Evolutionary conservation across 768 basidiomycete species (phyloP).

Genomic region (Mycena floridula): DNA sequence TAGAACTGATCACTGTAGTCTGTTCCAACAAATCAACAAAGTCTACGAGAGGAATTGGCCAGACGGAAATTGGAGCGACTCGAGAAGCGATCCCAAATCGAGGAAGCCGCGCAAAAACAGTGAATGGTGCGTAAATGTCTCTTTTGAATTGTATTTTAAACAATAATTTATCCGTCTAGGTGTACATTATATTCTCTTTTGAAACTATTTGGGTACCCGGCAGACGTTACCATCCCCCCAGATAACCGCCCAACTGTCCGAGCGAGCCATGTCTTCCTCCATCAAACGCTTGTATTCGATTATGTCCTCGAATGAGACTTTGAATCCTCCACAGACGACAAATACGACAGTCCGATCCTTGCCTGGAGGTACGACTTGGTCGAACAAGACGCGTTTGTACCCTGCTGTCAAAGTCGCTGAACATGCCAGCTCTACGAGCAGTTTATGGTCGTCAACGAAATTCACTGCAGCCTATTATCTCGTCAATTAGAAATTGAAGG

Average conservation of each 20-base stretch:
- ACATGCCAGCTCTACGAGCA: conserved; percentile 70
- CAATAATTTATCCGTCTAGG: not conserved
- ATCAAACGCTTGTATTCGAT: conserved; percentile 38
- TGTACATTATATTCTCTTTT: no score
- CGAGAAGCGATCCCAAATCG: conserved; percentile 2
- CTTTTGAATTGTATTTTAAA: not conserved
- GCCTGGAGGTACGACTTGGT: conserved; percentile 35
- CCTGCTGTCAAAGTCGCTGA: conserved; percentile 63
- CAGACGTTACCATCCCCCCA: conserved; percentile 34
- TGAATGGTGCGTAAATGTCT: conserved; percentile 9
- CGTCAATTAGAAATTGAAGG: not conserved
- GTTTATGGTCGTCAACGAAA: conserved; percentile 63
- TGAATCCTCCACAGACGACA: conserved; percentile 69
- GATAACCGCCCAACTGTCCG: conserved; percentile 28
- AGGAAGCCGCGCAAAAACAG: conserved; percentile 28
- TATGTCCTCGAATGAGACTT: conserved; percentile 51
- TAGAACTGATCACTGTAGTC: no score
- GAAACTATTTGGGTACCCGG: conserved; percentile 14
- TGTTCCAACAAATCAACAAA: not conserved
- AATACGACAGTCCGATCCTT: conserved; percentile 44
- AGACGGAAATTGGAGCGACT: conserved; percentile 60
- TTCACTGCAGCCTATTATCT: not conserved
- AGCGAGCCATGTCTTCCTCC: conserved; percentile 23
- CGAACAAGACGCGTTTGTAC: conserved; percentile 52
- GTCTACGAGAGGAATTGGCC: conserved; percentile 53